Conservation (phyloP, 208 protist genomes). For the Leishmania amazonensis region DNA sequence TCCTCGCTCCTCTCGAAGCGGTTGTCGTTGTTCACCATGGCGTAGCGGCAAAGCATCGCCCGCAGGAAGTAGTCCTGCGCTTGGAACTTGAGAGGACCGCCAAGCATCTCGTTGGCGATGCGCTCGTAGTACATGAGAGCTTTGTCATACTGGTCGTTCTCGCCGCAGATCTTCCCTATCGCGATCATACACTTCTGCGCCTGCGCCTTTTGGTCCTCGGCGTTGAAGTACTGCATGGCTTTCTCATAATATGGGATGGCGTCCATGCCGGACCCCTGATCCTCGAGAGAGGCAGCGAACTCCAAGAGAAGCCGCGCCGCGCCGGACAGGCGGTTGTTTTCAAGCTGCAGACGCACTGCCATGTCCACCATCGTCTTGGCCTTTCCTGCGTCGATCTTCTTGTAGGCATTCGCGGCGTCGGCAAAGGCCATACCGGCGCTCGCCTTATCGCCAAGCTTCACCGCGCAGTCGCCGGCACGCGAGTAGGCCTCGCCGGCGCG, state of each 20-base stretch:
- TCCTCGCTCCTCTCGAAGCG: conserved; percentile 68
- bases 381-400: conserved; percentile 64
- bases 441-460: conserved; percentile 60
- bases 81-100: conserved; percentile 79
- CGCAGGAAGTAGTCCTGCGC: conserved; percentile 89
- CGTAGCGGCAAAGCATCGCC: conserved; percentile 83
- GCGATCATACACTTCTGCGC: conserved; percentile 81
- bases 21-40: conserved; percentile 77
- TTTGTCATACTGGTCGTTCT: conserved; percentile 80
- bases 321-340: conserved; percentile 65
- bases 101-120: conserved; percentile 64
- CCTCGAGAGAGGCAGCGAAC: conserved; percentile 66
- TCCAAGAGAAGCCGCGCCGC: conserved; percentile 76
- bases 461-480: conserved; percentile 62
- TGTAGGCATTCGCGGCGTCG: conserved; percentile 71
- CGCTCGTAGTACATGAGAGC: conserved; percentile 84
- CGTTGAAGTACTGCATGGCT: conserved; percentile 82
- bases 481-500: conserved; percentile 80
- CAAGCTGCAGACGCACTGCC: conserved; percentile 70
- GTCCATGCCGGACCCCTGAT: conserved; percentile 56
- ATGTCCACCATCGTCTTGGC: conserved; percentile 61
- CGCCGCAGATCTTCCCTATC: conserved; percentile 80
- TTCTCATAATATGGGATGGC: conserved; percentile 78
- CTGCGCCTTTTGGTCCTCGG: conserved; percentile 78
- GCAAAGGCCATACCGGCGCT: conserved; percentile 42